A percentile compares a stretch with the other conserved stretches of the same genome.
Evolutionary conservation across 306 rosid genomes (phyloP).

Genomic region (Prunus davidiana): DNA sequence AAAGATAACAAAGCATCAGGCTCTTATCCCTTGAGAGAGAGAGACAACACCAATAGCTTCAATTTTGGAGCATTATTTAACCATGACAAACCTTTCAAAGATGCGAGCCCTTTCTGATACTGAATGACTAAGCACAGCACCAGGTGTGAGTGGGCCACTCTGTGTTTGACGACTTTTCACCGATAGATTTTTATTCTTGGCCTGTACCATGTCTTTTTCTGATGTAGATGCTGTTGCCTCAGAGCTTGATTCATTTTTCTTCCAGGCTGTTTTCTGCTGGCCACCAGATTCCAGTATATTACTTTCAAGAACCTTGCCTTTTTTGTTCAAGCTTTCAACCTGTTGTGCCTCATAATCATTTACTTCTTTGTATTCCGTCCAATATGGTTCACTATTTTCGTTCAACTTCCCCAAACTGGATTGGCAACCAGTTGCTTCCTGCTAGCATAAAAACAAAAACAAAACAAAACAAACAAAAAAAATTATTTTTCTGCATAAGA

Average conservation of each 20-base stretch:
- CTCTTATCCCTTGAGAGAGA: neutral
- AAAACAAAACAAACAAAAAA: neutral
- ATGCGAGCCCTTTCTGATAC: constrained; percentile 54
- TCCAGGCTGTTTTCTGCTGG: constrained; percentile 45
- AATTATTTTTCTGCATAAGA: neutral
- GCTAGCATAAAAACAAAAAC: constrained; percentile 2
- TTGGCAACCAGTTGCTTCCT: constrained; percentile 54
- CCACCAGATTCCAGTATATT: constrained; percentile 40
- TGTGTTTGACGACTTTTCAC: constrained; percentile 63
- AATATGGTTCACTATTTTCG: constrained; percentile 36
- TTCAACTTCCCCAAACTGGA: constrained; percentile 46
- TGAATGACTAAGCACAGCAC: constrained; percentile 65
- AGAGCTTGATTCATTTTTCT: constrained; percentile 41
- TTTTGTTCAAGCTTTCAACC: constrained; percentile 36
- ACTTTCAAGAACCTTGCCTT: constrained; percentile 45
- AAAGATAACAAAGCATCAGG: constrained; percentile 22
- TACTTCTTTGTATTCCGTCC: constrained; percentile 35
- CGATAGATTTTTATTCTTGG: constrained; percentile 50
- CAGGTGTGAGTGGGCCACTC: constrained; percentile 87
- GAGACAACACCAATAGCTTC: neutral
- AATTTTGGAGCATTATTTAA: neutral
- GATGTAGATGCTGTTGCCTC: constrained; percentile 46
- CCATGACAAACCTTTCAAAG: constrained; percentile 51
- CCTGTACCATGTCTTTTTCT: constrained; percentile 42
- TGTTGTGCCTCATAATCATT: constrained; percentile 44